A percentile compares a stretch with the other conserved stretches of the same genome.
Conservation (phyloP, 352 stramenopile genomes). For the Phytophthora pluvialis region DNA sequence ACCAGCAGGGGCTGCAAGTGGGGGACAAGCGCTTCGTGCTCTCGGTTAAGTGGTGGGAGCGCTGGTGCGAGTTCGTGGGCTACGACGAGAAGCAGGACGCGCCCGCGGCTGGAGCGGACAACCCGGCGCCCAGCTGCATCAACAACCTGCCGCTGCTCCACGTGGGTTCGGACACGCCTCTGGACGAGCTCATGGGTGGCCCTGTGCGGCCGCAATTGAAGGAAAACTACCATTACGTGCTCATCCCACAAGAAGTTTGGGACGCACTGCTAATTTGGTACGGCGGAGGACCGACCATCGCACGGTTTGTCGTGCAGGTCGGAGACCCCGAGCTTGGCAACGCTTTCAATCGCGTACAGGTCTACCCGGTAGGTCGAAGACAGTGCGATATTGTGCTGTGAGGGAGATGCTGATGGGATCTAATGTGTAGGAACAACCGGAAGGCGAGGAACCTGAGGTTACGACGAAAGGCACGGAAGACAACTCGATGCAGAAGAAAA, state of each 20-base stretch:
- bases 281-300: slow-evolving; percentile 69
- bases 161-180: slow-evolving; percentile 44
- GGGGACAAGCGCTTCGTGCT: slow-evolving; percentile 83
- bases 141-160: slow-evolving; percentile 72
- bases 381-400: neutral
- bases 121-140: slow-evolving; percentile 55
- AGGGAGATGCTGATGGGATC: slow-evolving; percentile 2
- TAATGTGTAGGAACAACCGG: slow-evolving; percentile 42
- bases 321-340: slow-evolving; percentile 62
- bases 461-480: slow-evolving; percentile 16
- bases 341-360: slow-evolving; percentile 71
- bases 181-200: slow-evolving; percentile 75
- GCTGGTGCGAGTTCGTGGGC: slow-evolving; percentile 74
- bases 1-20: slow-evolving; percentile 73
- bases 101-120: slow-evolving; percentile 1
- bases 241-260: slow-evolving; percentile 81
- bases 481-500: slow-evolving; percentile 18
- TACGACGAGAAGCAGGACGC: slow-evolving; percentile 49
- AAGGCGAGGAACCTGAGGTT: slow-evolving; percentile 33
- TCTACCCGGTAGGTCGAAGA: slow-evolving; percentile 61
- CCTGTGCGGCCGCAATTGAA: slow-evolving; percentile 70
- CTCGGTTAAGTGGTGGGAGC: slow-evolving; percentile 84
- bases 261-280: slow-evolving; percentile 75
- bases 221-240: slow-evolving; percentile 78
- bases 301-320: slow-evolving; percentile 75